phyloP scores from a whole-genome alignment of 1,284 basidiomycete species.

The Malassezia psittaci region DNA sequence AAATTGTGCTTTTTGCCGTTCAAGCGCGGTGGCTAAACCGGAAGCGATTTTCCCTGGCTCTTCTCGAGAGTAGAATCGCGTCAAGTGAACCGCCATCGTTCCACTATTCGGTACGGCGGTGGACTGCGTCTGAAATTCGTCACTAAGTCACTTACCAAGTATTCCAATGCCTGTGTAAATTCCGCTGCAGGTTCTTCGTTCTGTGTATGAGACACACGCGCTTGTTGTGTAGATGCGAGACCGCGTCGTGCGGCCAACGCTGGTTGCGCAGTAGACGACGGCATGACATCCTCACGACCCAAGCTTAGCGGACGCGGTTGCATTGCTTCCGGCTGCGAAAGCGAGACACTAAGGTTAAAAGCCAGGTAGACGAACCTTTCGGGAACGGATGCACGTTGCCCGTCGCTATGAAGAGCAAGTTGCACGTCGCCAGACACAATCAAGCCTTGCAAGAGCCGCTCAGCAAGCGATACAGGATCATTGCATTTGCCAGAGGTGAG shows the following conservation, averaged over 20 bases:
- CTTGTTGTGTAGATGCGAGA: constrained; percentile 16
- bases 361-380: constrained; percentile 13
- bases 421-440: constrained; percentile 43
- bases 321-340: constrained; percentile 43
- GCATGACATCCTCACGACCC: constrained; percentile 17
- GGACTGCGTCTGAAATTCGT: constrained; percentile 3
- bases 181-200: constrained; percentile 11
- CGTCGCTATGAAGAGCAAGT: constrained; percentile 38
- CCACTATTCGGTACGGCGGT: constrained; percentile 11
- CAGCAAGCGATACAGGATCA: constrained; percentile 43
- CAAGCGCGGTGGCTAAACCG: constrained; percentile 22
- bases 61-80: constrained; percentile 36
- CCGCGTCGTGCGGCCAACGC: constrained; percentile 19
- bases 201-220: constrained; percentile 5
- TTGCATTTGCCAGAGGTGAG: constrained; percentile 36
- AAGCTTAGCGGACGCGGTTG: constrained; percentile 22
- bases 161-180: constrained; percentile 39
- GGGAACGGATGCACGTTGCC: constrained; percentile 37
- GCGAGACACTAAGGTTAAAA: constrained; percentile 23
- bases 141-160: constrained; percentile 14
- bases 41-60: constrained; percentile 22
- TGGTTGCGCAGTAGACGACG: constrained; percentile 30
- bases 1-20: constrained; percentile 25
- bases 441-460: constrained; percentile 42
- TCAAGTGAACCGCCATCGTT: constrained; percentile 38